A percentile compares a stretch with the other conserved stretches of the same genome.
Evolutionary conservation across 31 red algal genomes (phyloP).

Genomic region (Pterothamnion heteromorphum): DNA sequence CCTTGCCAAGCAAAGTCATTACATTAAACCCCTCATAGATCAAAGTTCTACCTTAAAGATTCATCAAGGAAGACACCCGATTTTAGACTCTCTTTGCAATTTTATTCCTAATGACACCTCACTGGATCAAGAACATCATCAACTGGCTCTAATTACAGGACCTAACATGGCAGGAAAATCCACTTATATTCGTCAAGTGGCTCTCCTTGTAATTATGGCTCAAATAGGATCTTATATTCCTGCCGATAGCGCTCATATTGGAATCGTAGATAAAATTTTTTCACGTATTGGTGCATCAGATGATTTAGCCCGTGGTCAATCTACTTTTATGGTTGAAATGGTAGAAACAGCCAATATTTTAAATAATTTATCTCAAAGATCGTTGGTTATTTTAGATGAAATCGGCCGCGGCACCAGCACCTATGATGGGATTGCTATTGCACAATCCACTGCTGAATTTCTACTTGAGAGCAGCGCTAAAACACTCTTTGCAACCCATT

Average conservation of each 20-base stretch:
- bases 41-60: neutral
- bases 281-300: slow-evolving; percentile 85
- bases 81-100: neutral
- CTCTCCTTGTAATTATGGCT: slow-evolving; percentile 63
- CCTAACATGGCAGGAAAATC: slow-evolving; percentile 85
- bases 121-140: neutral
- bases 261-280: slow-evolving; percentile 73
- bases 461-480: slow-evolving; percentile 26
- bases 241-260: slow-evolving; percentile 58
- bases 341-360: slow-evolving; percentile 83
- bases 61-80: neutral
- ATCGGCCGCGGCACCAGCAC: slow-evolving; percentile 88
- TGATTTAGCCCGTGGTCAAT: slow-evolving; percentile 77
- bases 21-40: neutral
- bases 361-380: slow-evolving; percentile 47
- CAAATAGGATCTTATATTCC: slow-evolving; percentile 85
- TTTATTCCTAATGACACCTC: neutral
- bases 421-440: slow-evolving; percentile 81
- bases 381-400: slow-evolving; percentile 86
- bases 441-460: slow-evolving; percentile 76
- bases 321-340: slow-evolving; percentile 94
- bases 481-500: slow-evolving; percentile 89
- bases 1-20: neutral
- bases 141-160: slow-evolving; percentile 19
- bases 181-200: slow-evolving; percentile 60